A percentile compares a stretch with the other conserved stretches of the same genome.
These are phyloP conservation scores for Elongisporangium prolatum DNA, from an alignment of 352 stramenopile genomes.

Conservation along the genomic window DNA sequence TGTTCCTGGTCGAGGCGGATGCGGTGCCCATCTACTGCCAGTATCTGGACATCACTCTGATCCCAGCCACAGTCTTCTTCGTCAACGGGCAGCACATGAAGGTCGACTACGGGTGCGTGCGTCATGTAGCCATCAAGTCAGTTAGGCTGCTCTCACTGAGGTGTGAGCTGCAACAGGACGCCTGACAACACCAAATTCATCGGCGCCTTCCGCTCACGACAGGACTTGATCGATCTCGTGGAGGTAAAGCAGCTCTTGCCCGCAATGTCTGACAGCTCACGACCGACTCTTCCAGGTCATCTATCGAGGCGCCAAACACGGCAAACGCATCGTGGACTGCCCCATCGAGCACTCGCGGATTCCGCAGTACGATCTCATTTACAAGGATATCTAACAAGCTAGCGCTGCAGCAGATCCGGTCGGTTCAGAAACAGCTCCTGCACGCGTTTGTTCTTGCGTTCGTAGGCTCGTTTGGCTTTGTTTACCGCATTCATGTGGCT, in stretches of 20 bases:
- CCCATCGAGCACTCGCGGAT: conserved; percentile 76
- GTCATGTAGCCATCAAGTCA: neutral
- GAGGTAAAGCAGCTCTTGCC: conserved; percentile 35
- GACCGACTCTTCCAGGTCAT: conserved; percentile 43
- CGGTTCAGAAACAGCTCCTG: conserved; percentile 53
- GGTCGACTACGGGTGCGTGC: conserved; percentile 80
- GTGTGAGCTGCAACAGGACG: conserved; percentile 28
- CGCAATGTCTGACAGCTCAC: neutral
- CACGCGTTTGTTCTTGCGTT: conserved; percentile 50
- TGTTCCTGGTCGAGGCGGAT: conserved; percentile 74
- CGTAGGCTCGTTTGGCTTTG: conserved; percentile 33
- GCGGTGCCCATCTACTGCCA: conserved; percentile 74
- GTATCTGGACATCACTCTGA: conserved; percentile 87
- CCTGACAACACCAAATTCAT: conserved; percentile 88
- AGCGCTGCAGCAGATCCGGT: conserved; percentile 27
- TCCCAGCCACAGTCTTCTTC: conserved; percentile 85
- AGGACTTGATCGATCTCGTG: conserved; percentile 86
- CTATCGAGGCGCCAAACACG: conserved; percentile 70
- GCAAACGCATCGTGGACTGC: conserved; percentile 79
- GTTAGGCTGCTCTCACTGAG: neutral
- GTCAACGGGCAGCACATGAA: conserved; percentile 89
- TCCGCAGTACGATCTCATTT: conserved; percentile 77
- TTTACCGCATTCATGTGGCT: conserved; percentile 14
- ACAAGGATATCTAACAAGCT: conserved; percentile 63
- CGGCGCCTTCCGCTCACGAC: conserved; percentile 64